These are phyloP conservation scores for Porphyridium purpureum DNA, from an alignment of 23 red algal species.

Conservation along the genomic window DNA sequence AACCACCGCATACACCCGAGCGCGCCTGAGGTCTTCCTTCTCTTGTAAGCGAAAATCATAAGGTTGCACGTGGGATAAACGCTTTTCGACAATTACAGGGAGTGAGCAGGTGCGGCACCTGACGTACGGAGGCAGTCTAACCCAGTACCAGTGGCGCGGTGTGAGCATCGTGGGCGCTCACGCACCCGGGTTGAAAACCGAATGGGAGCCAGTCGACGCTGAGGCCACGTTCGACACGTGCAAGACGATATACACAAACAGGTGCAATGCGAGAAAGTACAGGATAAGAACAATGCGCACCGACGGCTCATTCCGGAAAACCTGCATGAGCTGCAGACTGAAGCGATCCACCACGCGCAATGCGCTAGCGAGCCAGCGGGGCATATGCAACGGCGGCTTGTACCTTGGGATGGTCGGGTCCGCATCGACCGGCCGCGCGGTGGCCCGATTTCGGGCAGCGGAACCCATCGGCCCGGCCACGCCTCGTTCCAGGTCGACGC, in stretches of 20 bases:
- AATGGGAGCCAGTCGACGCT: too few relatives aligned
- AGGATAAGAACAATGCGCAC: constrained; percentile 29
- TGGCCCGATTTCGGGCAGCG: constrained; percentile 31
- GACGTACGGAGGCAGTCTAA: too few relatives aligned
- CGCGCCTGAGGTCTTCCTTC: too few relatives aligned
- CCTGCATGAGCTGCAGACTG: constrained; percentile 18
- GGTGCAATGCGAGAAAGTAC: constrained; percentile 32
- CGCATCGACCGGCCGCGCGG: constrained; percentile 10
- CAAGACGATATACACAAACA: constrained; percentile 57
- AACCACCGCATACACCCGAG: too few relatives aligned
- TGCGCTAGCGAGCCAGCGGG: constrained; percentile 6
- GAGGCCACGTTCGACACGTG: too few relatives aligned
- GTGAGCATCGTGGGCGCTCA: too few relatives aligned
- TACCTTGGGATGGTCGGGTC: not conserved
- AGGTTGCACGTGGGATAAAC: too few relatives aligned
- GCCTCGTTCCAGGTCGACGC: constrained; percentile 18
- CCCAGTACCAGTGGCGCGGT: too few relatives aligned
- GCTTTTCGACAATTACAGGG: too few relatives aligned
- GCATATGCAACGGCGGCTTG: not conserved
- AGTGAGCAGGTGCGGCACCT: too few relatives aligned
- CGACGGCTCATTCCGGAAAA: constrained; percentile 43
- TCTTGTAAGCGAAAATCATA: too few relatives aligned
- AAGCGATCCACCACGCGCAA: constrained; percentile 25
- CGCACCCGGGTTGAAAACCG: too few relatives aligned
- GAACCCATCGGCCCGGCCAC: not conserved